Evolutionary conservation across 306 rosid species (phyloP), one percentile per base, ranked within the genome.

Genomic region (Citrullus amarus): DNA sequence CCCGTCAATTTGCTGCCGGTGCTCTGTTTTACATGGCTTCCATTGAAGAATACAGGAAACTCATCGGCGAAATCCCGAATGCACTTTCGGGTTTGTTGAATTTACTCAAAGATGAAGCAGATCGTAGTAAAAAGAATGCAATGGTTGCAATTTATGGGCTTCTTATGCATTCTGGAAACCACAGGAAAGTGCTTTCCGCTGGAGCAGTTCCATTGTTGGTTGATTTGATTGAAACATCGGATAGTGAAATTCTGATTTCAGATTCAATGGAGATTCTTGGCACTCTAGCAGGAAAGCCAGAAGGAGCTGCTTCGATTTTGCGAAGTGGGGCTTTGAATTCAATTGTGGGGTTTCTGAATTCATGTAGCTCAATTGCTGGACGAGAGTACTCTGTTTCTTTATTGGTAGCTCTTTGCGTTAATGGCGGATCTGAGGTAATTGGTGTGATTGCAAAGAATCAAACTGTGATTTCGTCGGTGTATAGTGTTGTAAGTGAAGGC

Each of bases 11-110:
- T 56, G 91, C 91, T 58, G 97, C 97, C 30, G 96, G 90, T 0
- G 80, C 86, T 6, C 77, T 95, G 73, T 92, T 87, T 75, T 95
- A 95, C 88, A 86, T 92, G 32, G 87, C 94, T 63, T 91, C 94
- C 7, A 34, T 84, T 7, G 86, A 88, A 16, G 92, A 91, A 54
- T 80, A 88, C 78, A 56, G 90, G 65, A 80, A 54, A 38, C 30
- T 83, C 70, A 90, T 95, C 3, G 96, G 96, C 2, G 85, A 83
- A 51, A 88, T 79, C 72, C 88, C 88, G 1, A 86, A 89, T 9
- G 88, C 88, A 38, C 72, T 95, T 78, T 80, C 89, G 48, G 89
- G 90, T 22, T 79, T 95, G 82, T 75, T 86, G 51, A 67, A 72
- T 34, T 87, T 90, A 75, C 83, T 91, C 78, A 76, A 80, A 70